A percentile compares a stretch with the other conserved stretches of the same genome.
Conservation (phyloP, 1,139 yeast genomes). For the Sugiyamaella castrensis region DNA sequence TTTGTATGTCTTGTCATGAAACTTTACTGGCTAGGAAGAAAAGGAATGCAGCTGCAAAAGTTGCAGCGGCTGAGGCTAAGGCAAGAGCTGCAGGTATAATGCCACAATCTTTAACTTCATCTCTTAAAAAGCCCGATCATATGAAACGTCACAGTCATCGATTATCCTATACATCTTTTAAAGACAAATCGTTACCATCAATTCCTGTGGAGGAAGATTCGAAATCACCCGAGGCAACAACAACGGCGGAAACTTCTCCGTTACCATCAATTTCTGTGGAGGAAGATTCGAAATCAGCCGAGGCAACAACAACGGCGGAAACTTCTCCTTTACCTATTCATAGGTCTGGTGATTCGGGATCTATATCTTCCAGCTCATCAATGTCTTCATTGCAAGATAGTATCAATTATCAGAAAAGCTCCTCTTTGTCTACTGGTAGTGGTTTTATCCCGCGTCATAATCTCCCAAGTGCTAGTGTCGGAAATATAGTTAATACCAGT, state of each 20-base stretch:
- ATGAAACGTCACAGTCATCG: conserved; percentile 6
- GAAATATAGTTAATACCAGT: too few species aligned
- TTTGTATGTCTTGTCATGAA: conserved; percentile 92
- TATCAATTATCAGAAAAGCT: too few species aligned
- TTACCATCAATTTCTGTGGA: conserved; percentile 27
- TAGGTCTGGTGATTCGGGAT: not conserved
- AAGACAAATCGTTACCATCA: conserved; percentile 33
- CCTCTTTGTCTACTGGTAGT: too few species aligned
- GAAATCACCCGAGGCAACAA: not conserved
- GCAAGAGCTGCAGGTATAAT: conserved; percentile 11
- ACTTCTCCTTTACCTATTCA: conserved; percentile 12
- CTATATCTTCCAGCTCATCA: conserved; percentile 3
- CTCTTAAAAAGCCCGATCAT: conserved; percentile 2
- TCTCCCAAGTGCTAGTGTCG: too few species aligned
- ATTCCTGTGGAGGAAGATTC: conserved; percentile 23
- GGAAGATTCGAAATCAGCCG: not conserved
- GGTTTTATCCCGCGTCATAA: too few species aligned
- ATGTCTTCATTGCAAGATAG: conserved; percentile 3
- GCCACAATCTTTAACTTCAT: conserved; percentile 1
- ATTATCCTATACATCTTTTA: conserved; percentile 11
- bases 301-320: not conserved
- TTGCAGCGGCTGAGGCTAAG: conserved; percentile 16
- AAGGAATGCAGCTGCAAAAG: conserved; percentile 22
- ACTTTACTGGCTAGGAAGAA: conserved; percentile 66
- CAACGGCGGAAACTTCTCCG: conserved; percentile 1